Conservation (phyloP, 306 rosid genomes). For the Astragalus glycyphyllos region DNA sequence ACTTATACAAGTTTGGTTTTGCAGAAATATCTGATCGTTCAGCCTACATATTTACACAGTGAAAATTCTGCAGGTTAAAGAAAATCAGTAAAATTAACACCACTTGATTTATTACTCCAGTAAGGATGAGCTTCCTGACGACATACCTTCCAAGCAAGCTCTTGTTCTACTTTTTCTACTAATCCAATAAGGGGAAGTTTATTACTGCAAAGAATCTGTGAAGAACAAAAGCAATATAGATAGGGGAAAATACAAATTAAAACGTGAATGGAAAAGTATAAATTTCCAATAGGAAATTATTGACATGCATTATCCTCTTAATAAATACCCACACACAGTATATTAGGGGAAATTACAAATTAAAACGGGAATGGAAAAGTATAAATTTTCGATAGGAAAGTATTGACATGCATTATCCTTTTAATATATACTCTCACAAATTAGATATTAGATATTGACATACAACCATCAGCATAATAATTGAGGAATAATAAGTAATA, state of each 20-base stretch:
- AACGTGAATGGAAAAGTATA: constrained; percentile 24
- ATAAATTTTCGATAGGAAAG: constrained; percentile 24
- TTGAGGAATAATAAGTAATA: constrained; percentile 23
- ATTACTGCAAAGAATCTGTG: constrained; percentile 88
- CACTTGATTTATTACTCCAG: constrained; percentile 17
- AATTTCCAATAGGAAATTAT: constrained; percentile 21
- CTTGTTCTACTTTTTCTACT: constrained; percentile 94
- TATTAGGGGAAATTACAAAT: constrained; percentile 7
- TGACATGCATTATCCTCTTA: constrained; percentile 28
- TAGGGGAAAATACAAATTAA: constrained; percentile 6
- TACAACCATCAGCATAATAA: constrained; percentile 11
- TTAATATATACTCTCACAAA: constrained; percentile 12
- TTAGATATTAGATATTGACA: constrained; percentile 10
- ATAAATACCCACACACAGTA: constrained; percentile 4
- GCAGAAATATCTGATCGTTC: constrained; percentile 86
- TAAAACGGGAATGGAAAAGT: constrained; percentile 24
- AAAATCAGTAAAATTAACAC: constrained; percentile 37
- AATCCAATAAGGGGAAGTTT: constrained; percentile 90
- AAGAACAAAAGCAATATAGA: constrained; percentile 9
- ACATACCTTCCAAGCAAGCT: constrained; percentile 94
- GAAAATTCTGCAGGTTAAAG: constrained; percentile 38
- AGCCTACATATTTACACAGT: constrained; percentile 63
- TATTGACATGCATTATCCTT: constrained; percentile 24
- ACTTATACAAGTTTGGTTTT: constrained; percentile 88
- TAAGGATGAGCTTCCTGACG: neutral